Base-by-base conservation (phyloP, 768 basidiomycete genomes). In the Mycena vulgaris region DNA sequence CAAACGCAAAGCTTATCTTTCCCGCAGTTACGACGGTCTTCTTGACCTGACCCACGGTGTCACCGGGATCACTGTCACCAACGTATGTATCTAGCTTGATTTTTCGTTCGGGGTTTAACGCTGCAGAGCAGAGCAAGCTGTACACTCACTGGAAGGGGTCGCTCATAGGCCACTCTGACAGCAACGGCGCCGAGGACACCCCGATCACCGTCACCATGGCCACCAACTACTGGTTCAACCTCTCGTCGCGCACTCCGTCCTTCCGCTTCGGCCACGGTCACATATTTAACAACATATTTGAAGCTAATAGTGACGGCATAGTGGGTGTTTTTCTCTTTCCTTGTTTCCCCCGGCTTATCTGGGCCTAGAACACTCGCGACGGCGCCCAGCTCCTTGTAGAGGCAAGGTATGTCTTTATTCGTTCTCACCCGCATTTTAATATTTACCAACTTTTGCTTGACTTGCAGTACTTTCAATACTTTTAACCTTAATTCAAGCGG, bases 181-280 rank as follows among this genome's bases (percentile, higher is more conserved):
- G 69, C 77, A 84, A 85, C 63, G 80, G 81, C 25, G 77, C 79
- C 33, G 80, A 84, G 69, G 77, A 77, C 53, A 68, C 64, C 23
- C 66, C 74, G 11, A 77, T 77, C 35, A 74, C 75, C 47, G 78
- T 79, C 30, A 79, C 76, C 17, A 9, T 71, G 79, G 85, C 84
- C 68, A 74, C 75, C 75, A 87, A 87, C 81, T 81, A 80, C 75
- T 86, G 79, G 78, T 65, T 49, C 76, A 81, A 83, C 77, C 76
- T 84, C 74, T 84, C 84, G 75, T 84, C 83, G 28, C 83, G 85
- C 57, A 85, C 84, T 5, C 85, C 84, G 30, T 84, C 84, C 16
- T 82, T 85, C 82, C 82, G 85, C 47, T 85, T 85, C 74, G 85
- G 85, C 48, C 81, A 81, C 65, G 85, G 83, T 33, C 85, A 85